Evolutionary conservation across 2,329 filamentous ascomycete genomes (phyloP), one percentile per base, ranked within the genome.

Genomic region (Scedosporium apiospermum): DNA sequence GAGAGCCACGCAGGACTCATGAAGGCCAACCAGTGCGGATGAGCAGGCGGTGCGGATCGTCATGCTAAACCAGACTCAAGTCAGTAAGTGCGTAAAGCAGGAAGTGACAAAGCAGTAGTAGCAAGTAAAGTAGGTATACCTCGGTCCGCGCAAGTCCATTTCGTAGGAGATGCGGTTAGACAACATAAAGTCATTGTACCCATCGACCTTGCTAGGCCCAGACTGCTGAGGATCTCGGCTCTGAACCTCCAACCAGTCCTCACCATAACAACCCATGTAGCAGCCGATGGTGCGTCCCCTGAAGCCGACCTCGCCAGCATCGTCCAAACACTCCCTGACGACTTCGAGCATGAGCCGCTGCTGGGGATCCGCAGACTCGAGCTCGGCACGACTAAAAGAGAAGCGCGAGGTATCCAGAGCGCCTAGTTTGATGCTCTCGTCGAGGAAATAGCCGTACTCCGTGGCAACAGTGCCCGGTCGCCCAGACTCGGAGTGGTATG

Each of bases 21-120:
- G 67, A 1, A 77, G 65, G 1, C 66, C 69, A 0, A 70, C 63
- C 1, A 76, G 57, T 1, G 69, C 64, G 0, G 72, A 68, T 0
- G 74, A 76, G 58, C 75, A 77, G 1, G 72, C 77, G 0, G 77
- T 78, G 16, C 73, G 70, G 5, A 77, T 67, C 1, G 67, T 68
- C 46, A 69, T 64, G 30, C 70, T 70, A 49, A 49, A 4, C 16
- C 16, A n/a, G n/a, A 12, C n/a, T 49, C 21, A 49, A 23, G 14
- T 38, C 10, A 38, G 34, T 4, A 38, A 38, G 10, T 14, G 10
- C 34, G 34, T 38, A 38, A 34, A 34, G 30, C 10, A n/a, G 44
- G 1, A 46, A 46, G 18, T 16, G 14, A 10, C 14, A 23, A 46
- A n/a, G 44, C 7, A n/a, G 44, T 49, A 49, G 44, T 38, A 49